Evolutionary conservation across 345 rosid genomes (phyloP).

Genomic region (Gynandropsis gynandra): DNA sequence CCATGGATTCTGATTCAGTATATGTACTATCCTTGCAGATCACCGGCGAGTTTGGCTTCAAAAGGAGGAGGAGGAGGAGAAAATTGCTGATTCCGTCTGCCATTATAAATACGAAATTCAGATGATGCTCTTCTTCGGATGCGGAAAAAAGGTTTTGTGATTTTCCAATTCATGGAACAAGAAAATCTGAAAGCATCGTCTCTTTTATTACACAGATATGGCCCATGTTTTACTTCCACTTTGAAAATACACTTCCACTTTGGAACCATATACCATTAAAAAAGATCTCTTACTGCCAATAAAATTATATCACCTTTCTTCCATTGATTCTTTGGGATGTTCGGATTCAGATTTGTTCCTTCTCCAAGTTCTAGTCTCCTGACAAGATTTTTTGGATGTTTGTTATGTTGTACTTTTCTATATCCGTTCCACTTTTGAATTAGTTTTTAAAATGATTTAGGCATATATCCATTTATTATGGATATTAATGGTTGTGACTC

Average conservation of each 20-base stretch:
- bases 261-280: slow-evolving; percentile 27
- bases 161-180: slow-evolving; percentile 1
- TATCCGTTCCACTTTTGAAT: no score
- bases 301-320: slow-evolving; percentile 20
- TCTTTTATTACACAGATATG: no score
- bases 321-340: no score
- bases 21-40: slow-evolving; percentile 19
- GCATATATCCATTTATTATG: no score
- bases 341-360: no score
- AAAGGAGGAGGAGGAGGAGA: slow-evolving; percentile 22
- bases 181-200: neutral
- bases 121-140: slow-evolving; percentile 26
- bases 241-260: slow-evolving; percentile 21
- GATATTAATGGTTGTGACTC: no score
- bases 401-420: no score
- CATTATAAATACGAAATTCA: slow-evolving; percentile 19
- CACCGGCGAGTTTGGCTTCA: slow-evolving; percentile 17
- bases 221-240: slow-evolving; percentile 8
- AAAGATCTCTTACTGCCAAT: slow-evolving; percentile 15
- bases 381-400: no score
- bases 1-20: neutral
- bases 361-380: no score
- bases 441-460: no score
- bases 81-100: slow-evolving; percentile 16
- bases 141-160: slow-evolving; percentile 19